Base-by-base conservation (phyloP, 2,329 filamentous ascomycete species). In the Epichloe scottii region DNA sequence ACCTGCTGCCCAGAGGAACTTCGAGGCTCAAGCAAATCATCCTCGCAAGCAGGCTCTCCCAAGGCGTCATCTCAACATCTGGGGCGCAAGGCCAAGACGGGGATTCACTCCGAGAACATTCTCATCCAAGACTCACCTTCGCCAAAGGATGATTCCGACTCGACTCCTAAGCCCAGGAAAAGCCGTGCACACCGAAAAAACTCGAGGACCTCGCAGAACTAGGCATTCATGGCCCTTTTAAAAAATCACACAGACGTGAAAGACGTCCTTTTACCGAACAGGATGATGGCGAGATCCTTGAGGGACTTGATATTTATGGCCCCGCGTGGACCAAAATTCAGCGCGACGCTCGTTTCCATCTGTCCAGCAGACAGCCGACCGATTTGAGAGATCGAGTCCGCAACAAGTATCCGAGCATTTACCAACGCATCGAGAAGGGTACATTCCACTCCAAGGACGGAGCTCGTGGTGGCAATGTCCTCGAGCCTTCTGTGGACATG, bases 241-340 rank as follows among this genome's bases (percentile, higher is more conserved):
- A 77, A 54, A 78, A 78, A 59, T 82, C 80, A 0, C 71, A 74
- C 46, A 74, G 81, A 30, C 75, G 81, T 21, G 77, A 80, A 60
- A 70, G 81, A 46, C 71, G 77, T 3, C 75, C 78, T 0, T 85
- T 84, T 55, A 79, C 79, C 0, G 76, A 79, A 30, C 72, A 80
- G 55, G 81, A 85, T 53, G 81, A 85, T 58, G 68, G 68, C 33
- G 76, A 81, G 55, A 84, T 84, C 43, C 67, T 83, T 1, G 69
- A 77, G 53, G 81, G 81, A 0, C 74, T 82, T 38, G 68, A 78
- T 39, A 60, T 71, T 4, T 82, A 83, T 59, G 81, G 81, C 0
- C 77, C 80, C 8, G 74, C 78, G 8, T 84, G 81, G 81, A 82
- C 79, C 48, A 79, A 76, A 61, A 84, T 84, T 19, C 79, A 82